Evolutionary conservation across 2,329 filamentous ascomycete genomes (phyloP).

Genomic region (Thermochaetoides dissita): DNA sequence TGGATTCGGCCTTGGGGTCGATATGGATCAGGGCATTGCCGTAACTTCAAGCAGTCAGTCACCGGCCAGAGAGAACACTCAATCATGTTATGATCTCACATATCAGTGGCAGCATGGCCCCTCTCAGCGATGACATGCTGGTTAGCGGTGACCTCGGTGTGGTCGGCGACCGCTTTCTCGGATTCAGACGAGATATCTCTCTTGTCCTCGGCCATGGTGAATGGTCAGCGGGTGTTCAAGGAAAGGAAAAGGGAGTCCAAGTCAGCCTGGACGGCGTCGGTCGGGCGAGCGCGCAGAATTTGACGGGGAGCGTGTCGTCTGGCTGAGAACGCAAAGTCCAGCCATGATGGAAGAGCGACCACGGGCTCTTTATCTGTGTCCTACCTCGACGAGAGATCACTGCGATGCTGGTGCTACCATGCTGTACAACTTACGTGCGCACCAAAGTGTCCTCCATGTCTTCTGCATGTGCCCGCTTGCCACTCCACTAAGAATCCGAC

Average conservation of each 20-base stretch:
- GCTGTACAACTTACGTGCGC: too few species aligned
- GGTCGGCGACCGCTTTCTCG: slow-evolving; percentile 2
- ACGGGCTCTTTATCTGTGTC: background rate
- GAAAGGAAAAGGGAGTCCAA: background rate
- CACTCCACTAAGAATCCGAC: too few species aligned
- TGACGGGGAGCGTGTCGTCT: background rate
- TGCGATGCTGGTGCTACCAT: too few species aligned
- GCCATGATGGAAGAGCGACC: background rate
- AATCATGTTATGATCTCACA: slow-evolving; percentile 18
- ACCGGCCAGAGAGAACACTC: background rate
- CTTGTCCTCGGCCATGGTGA: slow-evolving; percentile 10
- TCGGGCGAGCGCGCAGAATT: background rate
- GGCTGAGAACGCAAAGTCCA: background rate
- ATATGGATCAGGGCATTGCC: slow-evolving; percentile 37
- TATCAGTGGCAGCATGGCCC: slow-evolving; percentile 32
- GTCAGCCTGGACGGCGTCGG: background rate
- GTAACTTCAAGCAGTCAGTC: slow-evolving; percentile 22
- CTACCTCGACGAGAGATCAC: too few species aligned
- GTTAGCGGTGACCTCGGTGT: slow-evolving; percentile 11
- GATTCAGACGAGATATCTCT: slow-evolving; percentile 6
- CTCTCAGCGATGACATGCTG: slow-evolving; percentile 21
- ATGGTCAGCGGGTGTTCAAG: background rate
- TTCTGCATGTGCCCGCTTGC: too few species aligned
- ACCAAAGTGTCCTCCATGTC: too few species aligned
- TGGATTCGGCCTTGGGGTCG: slow-evolving; percentile 41